These are phyloP conservation scores for Mycena albidolilacea DNA, from an alignment of 768 basidiomycete species.

Conservation along the genomic window DNA sequence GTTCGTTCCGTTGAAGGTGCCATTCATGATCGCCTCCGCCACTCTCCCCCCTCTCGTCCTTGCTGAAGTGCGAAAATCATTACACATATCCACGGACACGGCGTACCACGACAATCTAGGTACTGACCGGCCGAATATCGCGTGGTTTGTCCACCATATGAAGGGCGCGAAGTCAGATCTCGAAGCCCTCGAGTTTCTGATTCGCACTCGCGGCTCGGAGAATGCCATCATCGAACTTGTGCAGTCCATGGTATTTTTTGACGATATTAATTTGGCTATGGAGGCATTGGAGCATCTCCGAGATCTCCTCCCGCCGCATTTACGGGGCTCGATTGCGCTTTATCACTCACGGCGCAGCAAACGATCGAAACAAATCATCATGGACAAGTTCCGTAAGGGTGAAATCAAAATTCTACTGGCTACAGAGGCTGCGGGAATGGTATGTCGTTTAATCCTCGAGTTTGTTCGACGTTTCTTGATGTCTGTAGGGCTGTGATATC, in stretches of 20 bases:
- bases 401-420: neutral
- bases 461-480: neutral
- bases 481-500: neutral
- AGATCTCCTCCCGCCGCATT: neutral
- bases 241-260: constrained; percentile 4
- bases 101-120: constrained; percentile 5
- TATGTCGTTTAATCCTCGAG: neutral
- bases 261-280: neutral
- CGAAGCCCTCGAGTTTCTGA: neutral
- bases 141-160: neutral
- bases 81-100: neutral
- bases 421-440: neutral
- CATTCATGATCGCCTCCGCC: neutral
- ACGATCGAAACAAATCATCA: neutral
- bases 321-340: neutral
- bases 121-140: neutral
- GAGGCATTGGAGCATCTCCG: neutral
- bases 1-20: neutral
- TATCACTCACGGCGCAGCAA: constrained; percentile 1
- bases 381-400: neutral
- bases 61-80: neutral
- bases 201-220: neutral
- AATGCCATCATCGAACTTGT: neutral
- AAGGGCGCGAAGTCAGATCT: neutral
- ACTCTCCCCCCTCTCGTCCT: neutral